Conservation (phyloP, 768 basidiomycete genomes). For the Coprinellus micaceus region DNA sequence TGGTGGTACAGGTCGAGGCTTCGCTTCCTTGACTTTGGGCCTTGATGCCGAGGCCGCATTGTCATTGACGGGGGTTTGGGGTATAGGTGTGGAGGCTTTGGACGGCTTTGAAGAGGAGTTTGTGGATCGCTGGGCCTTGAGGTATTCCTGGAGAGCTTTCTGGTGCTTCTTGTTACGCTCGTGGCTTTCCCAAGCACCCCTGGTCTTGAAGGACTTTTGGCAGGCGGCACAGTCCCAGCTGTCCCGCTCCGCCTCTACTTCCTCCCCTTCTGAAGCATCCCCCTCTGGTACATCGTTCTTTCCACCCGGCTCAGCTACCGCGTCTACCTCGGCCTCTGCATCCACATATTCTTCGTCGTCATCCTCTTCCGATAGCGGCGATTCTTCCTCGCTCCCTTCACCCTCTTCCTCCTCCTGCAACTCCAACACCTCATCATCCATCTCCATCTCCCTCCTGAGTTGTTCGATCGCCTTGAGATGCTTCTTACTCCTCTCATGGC, state of each 20-base stretch:
- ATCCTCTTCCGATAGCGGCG: no score
- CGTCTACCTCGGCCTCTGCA: no score
- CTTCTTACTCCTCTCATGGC: conserved; percentile 94
- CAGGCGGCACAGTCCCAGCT: conserved; percentile 34
- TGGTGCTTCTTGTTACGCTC: conserved; percentile 92
- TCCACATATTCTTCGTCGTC: no score
- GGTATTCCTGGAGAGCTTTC: conserved; percentile 44
- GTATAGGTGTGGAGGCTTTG: no score
- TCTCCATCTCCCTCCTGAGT: conserved; percentile 71
- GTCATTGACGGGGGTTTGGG: no score
- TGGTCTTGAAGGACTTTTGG: conserved; percentile 59
- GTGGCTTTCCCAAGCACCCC: conserved; percentile 92
- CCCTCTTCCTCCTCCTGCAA: conserved; percentile 37
- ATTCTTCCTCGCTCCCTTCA: no score
- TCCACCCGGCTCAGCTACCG: conserved; percentile 27
- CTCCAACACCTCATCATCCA: conserved; percentile 66
- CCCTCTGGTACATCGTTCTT: conserved; percentile 45
- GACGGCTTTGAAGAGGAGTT: conserved; percentile 4
- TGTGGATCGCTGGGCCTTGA: neutral
- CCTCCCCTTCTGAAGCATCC: conserved; percentile 3
- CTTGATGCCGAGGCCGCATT: no score
- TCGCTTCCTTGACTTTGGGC: neutral
- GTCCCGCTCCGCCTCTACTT: neutral
- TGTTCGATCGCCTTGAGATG: conserved; percentile 85
- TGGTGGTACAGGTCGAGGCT: neutral